A percentile compares a stretch with the other conserved stretches of the same genome.
phyloP scores from a whole-genome alignment of 1,139 yeast species.

The Saccharomyces hybrid region DNA sequence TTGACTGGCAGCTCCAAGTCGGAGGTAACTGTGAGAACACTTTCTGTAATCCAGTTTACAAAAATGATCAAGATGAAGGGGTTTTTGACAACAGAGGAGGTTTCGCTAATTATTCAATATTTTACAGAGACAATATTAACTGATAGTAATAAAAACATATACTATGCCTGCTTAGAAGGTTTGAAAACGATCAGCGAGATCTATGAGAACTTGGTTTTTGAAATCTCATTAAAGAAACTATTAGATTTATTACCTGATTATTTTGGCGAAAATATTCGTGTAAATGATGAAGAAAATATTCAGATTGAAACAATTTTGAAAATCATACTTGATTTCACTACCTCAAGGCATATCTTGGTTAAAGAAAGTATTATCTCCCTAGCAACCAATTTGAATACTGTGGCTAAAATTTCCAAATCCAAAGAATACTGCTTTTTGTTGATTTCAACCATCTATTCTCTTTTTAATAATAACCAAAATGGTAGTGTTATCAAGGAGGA shows the following conservation, averaged over 20 bases:
- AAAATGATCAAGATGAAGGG: constrained; percentile 42
- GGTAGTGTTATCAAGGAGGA: constrained; percentile 12
- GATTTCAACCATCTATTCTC: constrained; percentile 25
- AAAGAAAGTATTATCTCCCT: constrained; percentile 27
- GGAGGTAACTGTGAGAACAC: constrained; percentile 61
- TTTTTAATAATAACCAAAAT: constrained; percentile 23
- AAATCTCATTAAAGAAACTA: constrained; percentile 53
- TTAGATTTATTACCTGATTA: constrained; percentile 44
- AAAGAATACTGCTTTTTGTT: constrained; percentile 26
- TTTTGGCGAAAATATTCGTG: constrained; percentile 22
- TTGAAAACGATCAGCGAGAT: constrained; percentile 40
- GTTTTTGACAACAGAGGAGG: constrained; percentile 48
- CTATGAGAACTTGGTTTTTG: constrained; percentile 44
- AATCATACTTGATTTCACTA: constrained; percentile 36
- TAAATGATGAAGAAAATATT: constrained; percentile 23
- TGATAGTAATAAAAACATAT: constrained; percentile 37
- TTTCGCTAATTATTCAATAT: constrained; percentile 56
- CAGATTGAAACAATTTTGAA: constrained; percentile 37
- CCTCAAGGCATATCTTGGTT: constrained; percentile 26
- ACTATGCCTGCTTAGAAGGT: constrained; percentile 43
- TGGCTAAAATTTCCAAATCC: constrained; percentile 12
- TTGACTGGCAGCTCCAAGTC: constrained; percentile 57
- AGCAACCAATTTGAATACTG: constrained; percentile 14
- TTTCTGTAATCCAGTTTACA: constrained; percentile 58
- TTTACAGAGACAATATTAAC: constrained; percentile 55